Evolutionary conservation across 2,329 filamentous ascomycete species (phyloP).

Genomic region (Aspergillus sp.): DNA sequence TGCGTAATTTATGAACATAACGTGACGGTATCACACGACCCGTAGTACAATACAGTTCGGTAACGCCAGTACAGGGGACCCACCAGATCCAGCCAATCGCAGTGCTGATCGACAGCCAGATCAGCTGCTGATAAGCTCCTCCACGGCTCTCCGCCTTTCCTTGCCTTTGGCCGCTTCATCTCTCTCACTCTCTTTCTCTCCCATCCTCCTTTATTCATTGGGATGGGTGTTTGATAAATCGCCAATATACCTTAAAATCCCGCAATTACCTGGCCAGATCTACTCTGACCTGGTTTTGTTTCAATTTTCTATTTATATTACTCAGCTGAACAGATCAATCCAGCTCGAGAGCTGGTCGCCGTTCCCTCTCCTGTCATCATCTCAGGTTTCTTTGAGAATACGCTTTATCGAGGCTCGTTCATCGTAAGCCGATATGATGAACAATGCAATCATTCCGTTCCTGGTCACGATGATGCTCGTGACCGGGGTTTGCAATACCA

Average conservation of each 20-base stretch:
- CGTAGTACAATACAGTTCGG: no score
- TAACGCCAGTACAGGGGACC: no score
- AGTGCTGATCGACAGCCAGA: background rate
- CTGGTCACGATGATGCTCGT: conserved; percentile 94
- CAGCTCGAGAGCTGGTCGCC: background rate
- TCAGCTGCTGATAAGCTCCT: conserved; percentile 8
- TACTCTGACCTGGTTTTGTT: no score
- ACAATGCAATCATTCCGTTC: conserved; percentile 69
- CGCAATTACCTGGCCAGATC: conserved; percentile 69
- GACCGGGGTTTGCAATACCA: conserved; percentile 93
- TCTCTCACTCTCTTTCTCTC: background rate
- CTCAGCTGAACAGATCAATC: no score
- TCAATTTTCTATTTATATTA: no score
- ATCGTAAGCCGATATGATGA: conserved; percentile 54
- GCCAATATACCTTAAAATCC: conserved; percentile 63
- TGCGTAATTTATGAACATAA: no score
- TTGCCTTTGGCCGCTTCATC: background rate
- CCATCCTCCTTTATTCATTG: conserved; percentile 1
- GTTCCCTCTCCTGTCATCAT: background rate
- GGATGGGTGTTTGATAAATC: conserved; percentile 10
- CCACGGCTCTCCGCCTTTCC: background rate
- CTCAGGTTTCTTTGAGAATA: no score
- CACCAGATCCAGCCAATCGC: no score
- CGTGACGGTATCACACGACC: no score
- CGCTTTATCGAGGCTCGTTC: background rate